These are phyloP conservation scores for Bromus sterilis DNA, from an alignment of 176 grass and related monocot species.

Conservation along the genomic window DNA sequence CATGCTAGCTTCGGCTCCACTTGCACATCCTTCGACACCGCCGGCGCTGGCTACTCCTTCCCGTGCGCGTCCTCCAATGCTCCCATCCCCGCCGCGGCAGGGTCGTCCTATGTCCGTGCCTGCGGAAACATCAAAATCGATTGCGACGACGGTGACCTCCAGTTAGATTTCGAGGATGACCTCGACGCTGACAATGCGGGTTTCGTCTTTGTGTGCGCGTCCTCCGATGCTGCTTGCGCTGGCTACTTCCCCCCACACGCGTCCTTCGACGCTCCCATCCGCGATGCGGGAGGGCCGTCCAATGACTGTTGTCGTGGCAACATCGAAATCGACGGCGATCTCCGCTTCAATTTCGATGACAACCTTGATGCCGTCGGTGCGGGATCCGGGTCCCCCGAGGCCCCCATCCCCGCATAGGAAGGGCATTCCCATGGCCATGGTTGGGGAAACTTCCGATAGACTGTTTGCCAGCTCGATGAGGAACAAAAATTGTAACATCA, in stretches of 20 bases:
- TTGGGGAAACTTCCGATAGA: constrained; percentile 38
- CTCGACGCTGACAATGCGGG: too few species aligned
- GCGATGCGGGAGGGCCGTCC: too few species aligned
- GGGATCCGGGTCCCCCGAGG: background rate
- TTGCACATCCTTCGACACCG: too few species aligned
- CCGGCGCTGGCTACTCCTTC: background rate
- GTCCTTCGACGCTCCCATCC: too few species aligned
- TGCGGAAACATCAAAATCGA: background rate
- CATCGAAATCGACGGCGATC: too few species aligned
- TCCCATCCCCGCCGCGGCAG: background rate
- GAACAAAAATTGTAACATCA: too few species aligned
- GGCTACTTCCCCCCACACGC: too few species aligned
- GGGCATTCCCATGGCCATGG: background rate
- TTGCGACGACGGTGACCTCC: constrained; percentile 18
- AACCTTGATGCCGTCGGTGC: background rate
- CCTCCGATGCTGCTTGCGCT: too few species aligned
- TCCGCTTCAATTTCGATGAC: too few species aligned
- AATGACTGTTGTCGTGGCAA: too few species aligned
- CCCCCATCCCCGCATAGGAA: background rate
- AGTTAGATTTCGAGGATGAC: background rate
- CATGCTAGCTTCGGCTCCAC: background rate
- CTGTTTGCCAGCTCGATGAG: constrained; percentile 57
- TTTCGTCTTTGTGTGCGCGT: too few species aligned
- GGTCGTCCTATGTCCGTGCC: background rate
- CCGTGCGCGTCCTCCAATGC: background rate